Conservation (phyloP, 306 rosid species). For the Pterocarpus macrocarpus region DNA sequence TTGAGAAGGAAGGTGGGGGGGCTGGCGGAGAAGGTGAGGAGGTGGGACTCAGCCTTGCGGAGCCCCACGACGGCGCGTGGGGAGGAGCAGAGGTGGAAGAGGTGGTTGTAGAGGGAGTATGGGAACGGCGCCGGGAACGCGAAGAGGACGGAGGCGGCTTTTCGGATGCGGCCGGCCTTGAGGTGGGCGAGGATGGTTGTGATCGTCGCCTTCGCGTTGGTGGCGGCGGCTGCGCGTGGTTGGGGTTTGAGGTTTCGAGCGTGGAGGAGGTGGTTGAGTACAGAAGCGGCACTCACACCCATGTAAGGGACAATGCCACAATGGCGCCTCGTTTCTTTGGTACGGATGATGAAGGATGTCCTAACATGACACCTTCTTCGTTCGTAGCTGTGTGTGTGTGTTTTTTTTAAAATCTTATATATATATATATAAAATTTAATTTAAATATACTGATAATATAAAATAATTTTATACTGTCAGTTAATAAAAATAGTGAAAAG, state of each 20-base stretch:
- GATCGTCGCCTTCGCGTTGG: constrained; percentile 29
- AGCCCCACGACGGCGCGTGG: constrained; percentile 57
- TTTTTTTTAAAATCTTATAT: too few species aligned
- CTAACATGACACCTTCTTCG: too few species aligned
- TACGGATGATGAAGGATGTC: too few species aligned
- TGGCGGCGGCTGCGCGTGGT: constrained; percentile 30
- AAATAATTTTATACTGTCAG: too few species aligned
- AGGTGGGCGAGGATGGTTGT: constrained; percentile 53
- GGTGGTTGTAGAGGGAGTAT: constrained; percentile 60
- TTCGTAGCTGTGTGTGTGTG: too few species aligned
- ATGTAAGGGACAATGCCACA: background rate
- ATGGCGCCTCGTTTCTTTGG: too few species aligned
- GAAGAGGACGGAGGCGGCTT: constrained; percentile 66
- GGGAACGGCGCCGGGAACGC: constrained; percentile 57
- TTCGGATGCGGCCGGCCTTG: constrained; percentile 48
- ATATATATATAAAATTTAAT: too few species aligned
- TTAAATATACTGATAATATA: too few species aligned
- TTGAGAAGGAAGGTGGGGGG: constrained; percentile 73
- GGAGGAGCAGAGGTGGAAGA: constrained; percentile 69
- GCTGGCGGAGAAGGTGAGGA: constrained; percentile 59
- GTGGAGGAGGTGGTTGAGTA: constrained; percentile 53
- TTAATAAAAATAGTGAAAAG: too few species aligned
- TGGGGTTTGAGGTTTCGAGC: constrained; percentile 32
- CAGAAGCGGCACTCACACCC: constrained; percentile 47
- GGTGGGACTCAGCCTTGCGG: constrained; percentile 72